phyloP scores from a whole-genome alignment of 75 land plant genomes.

The Ceratopteris richardii region DNA sequence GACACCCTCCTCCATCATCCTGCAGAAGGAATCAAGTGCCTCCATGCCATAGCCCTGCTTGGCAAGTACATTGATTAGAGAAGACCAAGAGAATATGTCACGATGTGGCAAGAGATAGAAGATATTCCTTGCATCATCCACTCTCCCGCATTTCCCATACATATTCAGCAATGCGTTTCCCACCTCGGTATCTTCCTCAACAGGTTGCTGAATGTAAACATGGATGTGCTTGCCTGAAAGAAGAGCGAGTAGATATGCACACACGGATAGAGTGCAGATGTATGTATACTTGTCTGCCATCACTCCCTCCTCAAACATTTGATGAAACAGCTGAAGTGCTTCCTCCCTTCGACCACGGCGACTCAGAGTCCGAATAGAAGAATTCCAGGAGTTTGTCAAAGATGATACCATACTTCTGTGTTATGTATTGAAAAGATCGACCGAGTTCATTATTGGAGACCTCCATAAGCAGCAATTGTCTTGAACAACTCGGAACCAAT shows the following conservation, averaged over 20 bases:
- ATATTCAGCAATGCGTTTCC: constrained; percentile 16
- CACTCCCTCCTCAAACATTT: neutral
- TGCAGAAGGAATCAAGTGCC: constrained; percentile 7
- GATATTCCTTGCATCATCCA: constrained; percentile 3
- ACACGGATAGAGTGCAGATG: constrained; percentile 1
- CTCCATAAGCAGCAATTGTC: too few species aligned
- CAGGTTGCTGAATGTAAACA: neutral
- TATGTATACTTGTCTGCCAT: constrained; percentile 1
- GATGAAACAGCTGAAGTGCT: constrained; percentile 3
- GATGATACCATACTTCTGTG: neutral
- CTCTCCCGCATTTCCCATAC: constrained; percentile 15
- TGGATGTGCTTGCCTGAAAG: neutral
- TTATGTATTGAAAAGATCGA: too few species aligned
- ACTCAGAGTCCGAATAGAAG: neutral
- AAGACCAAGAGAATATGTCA: constrained; percentile 11
- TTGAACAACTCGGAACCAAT: too few species aligned
- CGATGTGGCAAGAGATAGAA: constrained; percentile 7
- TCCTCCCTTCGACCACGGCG: neutral
- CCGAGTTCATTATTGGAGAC: too few species aligned
- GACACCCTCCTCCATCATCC: constrained; percentile 13
- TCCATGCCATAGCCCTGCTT: constrained; percentile 5
- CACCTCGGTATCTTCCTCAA: constrained; percentile 8
- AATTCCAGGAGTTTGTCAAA: neutral
- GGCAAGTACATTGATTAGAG: constrained; percentile 9
- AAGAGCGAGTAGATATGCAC: neutral